Evolutionary conservation across 2,329 filamentous ascomycete species (phyloP), one percentile per base, ranked within the genome.

Genomic region (Pseudogymnoascus sp.): DNA sequence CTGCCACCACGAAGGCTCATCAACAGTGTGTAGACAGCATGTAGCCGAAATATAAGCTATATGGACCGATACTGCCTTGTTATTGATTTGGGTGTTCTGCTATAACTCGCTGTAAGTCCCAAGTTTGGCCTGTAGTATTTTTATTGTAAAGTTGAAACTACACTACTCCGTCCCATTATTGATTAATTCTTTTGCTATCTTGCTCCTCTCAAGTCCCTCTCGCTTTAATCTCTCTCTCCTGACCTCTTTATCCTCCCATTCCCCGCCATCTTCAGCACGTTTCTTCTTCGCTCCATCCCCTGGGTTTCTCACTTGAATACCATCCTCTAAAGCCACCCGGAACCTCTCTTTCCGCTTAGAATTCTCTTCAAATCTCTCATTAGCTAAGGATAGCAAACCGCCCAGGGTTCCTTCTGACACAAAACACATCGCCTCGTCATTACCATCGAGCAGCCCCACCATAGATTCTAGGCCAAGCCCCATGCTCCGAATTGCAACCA

Each of bases 401-500:
- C 75, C 75, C 4, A 97, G 79, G 69, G 94, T 92, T 7, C 77
- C 76, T 35, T 86, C 80, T 1, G 84, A 78, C 1, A 96, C 89
- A 20, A 87, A 72, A 38, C 77, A 79, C 20, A 77, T 69, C 12
- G 81, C 77, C 4, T 76, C 71, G 6, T 70, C 77, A 47, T 63
- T 30, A 28, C 30, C 28, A 11, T 38, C 59, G 7, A 61, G 61
- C 20, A 28, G 16, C 0, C 90, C 93, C 33, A 97, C 81, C 25
- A 97, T 80, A 1, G 89, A 90, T 74, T 96, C 90, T 64, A 97
- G 84, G 0, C 85, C 83, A 1, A 97, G 79, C 0, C 92, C 92
- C 73, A 90, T 89, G 4, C 90, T 92, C 16, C 93, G 85, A 33
- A 97, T 84, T 2, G 89, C 93, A 2, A 97, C 89, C 73, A 96